Evolutionary conservation across 371 early-diverging fungal genomes (phyloP).

Genomic region (Apophysomyces ossiformis): DNA sequence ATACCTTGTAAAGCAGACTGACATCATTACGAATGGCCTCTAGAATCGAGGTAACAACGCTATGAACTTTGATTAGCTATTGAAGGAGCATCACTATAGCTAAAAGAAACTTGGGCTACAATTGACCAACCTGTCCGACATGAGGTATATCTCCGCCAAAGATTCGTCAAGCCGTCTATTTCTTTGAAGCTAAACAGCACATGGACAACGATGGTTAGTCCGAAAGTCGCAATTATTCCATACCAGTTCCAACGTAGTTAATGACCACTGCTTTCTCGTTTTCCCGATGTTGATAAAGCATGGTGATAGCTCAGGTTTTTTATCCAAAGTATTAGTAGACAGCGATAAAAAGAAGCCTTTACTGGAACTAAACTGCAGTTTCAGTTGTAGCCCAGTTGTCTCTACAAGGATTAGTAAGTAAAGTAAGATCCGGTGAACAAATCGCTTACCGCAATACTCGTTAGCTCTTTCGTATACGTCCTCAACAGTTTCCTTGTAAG

Average conservation of each 20-base stretch:
- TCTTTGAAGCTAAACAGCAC: constrained; percentile 44
- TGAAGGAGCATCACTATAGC: not conserved
- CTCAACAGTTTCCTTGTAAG: constrained; percentile 83
- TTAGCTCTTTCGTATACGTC: constrained; percentile 80
- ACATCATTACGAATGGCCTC: constrained; percentile 62
- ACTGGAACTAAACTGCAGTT: constrained; percentile 63
- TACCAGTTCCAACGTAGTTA: constrained; percentile 84
- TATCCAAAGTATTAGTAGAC: constrained; percentile 26
- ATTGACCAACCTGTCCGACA: constrained; percentile 72
- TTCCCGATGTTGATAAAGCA: constrained; percentile 64
- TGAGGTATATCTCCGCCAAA: constrained; percentile 82
- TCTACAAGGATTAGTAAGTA: not conserved
- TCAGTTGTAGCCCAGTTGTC: constrained; percentile 62
- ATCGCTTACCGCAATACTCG: constrained; percentile 57
- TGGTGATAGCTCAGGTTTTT: constrained; percentile 42
- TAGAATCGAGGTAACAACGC: constrained; percentile 68
- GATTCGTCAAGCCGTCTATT: constrained; percentile 80
- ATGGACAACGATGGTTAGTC: not conserved
- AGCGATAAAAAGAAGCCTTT: constrained; percentile 70
- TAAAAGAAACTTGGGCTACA: not conserved
- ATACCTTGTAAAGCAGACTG: constrained; percentile 72
- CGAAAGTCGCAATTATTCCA: constrained; percentile 10
- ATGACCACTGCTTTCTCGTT: constrained; percentile 63
- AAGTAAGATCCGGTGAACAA: not conserved
- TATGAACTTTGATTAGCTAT: constrained; percentile 20